Base-by-base conservation (phyloP, 306 rosid species). In the Mimosa pudica region DNA sequence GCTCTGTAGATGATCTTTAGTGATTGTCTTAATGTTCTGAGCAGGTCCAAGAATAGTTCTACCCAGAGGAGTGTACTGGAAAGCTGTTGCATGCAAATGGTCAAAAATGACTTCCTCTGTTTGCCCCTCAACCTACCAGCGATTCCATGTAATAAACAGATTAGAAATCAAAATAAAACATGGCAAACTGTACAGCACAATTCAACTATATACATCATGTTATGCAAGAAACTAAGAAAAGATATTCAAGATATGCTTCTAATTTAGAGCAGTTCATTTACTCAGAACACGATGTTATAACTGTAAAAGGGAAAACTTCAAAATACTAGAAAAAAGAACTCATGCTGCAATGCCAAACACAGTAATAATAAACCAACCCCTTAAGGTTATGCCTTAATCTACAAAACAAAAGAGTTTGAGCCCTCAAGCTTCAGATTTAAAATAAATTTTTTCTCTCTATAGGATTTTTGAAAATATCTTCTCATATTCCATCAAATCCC, bases 41-140 rank as follows among this genome's bases (percentile, higher is more conserved):
- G 96, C 90, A 66, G 98, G 97, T 68, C 98, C 98, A 49, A 94
- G 91, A 80, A 92, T 94, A 10, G 97, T 94, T 92, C 98, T 90
- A 60, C 97, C 98, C 62, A 94, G 87, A 64, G 98, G 96, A 77
- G 94, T 89, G 79, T 94, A 90, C 81, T 94, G 98, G 91, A 94
- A 94, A 48, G 98, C 98, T 83, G 96, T 92, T 71, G 98, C 96
- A 8, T 94, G 98, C 74, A 94, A 86, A 79, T 94, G 98, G 69
- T 92, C 97, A 66, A 92, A 94, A 52, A 94, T 87, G 10, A 94
- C 98, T 87, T 92, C 97, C 78, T 92, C 98, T 1, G 95, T 91
- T 84, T 94, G 97, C 14, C 93, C 94, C 77, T 90, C 98, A 51
- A 92, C 96, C 97, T 94, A 82, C 80, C 75, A 57, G 74, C 70